Percentiles rank a stretch among this genome's conserved stretches.
Conservation (phyloP, 345 rosid genomes). For the Salix suchowensis region DNA sequence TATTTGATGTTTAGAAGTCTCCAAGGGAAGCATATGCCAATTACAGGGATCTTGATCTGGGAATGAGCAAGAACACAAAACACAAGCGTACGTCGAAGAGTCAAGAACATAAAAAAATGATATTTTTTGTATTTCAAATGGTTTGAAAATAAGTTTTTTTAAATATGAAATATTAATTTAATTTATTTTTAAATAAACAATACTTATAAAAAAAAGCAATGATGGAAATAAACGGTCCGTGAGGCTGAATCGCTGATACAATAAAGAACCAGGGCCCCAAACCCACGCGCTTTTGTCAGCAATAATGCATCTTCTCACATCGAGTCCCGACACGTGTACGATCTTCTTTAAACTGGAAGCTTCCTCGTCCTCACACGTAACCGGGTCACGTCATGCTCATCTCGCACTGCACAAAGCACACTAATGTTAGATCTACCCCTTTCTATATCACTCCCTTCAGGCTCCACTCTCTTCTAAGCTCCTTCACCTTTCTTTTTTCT, state of each 20-base stretch:
- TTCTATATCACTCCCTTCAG: neutral
- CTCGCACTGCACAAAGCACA: neutral
- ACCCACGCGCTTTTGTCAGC: slow-evolving; percentile 4
- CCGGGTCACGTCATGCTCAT: neutral
- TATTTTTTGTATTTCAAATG: too few species aligned
- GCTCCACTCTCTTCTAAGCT: neutral
- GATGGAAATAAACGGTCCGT: too few species aligned
- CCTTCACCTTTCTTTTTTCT: neutral
- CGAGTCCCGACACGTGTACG: neutral
- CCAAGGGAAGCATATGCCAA: too few species aligned
- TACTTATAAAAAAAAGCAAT: too few species aligned
- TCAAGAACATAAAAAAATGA: too few species aligned
- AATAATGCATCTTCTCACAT: neutral
- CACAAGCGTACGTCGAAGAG: too few species aligned
- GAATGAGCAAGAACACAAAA: too few species aligned
- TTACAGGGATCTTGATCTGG: neutral
- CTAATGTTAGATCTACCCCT: neutral
- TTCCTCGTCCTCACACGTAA: neutral
- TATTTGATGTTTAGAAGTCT: too few species aligned
- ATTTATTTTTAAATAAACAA: too few species aligned
- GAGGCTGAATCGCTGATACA: neutral
- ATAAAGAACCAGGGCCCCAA: neutral
- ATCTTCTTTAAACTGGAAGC: neutral
- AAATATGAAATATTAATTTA: too few species aligned
- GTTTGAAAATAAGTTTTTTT: too few species aligned